Evolutionary conservation across 2,329 filamentous ascomycete species (phyloP).

Genomic region (Neoarthrinium moseri): DNA sequence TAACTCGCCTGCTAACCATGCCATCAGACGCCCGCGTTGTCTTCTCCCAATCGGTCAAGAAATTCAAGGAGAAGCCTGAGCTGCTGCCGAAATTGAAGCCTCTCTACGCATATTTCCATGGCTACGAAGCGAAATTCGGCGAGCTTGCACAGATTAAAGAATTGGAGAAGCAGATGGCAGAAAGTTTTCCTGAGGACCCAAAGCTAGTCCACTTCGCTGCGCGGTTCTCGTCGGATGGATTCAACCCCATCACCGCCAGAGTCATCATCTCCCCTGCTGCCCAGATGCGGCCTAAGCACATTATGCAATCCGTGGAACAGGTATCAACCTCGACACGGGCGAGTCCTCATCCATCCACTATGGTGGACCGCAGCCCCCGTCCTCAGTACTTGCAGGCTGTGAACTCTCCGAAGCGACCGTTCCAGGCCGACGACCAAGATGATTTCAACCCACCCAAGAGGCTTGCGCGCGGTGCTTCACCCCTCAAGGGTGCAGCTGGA

Average conservation of each 20-base stretch:
- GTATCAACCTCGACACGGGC: conserved; percentile 38
- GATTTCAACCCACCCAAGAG: conserved; percentile 77
- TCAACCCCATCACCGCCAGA: conserved; percentile 79
- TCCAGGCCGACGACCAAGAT: conserved; percentile 69
- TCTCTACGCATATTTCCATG: conserved; percentile 88
- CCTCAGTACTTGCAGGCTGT: conserved; percentile 45
- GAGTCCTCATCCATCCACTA: conserved; percentile 38
- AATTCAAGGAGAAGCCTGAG: conserved; percentile 75
- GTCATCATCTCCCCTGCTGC: conserved; percentile 79
- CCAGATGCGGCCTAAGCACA: conserved; percentile 68
- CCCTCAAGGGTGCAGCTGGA: conserved; percentile 86
- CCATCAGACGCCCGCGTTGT: conserved; percentile 82
- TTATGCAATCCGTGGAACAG: conserved; percentile 55
- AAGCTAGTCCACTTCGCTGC: conserved; percentile 72
- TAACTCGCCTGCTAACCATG: not conserved
- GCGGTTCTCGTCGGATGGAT: conserved; percentile 70
- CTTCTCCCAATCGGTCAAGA: conserved; percentile 90
- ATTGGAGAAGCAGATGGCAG: conserved; percentile 87
- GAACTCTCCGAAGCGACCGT: conserved; percentile 61
- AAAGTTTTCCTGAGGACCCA: conserved; percentile 88
- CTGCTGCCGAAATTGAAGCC: conserved; percentile 74
- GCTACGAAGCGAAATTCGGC: conserved; percentile 91
- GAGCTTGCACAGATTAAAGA: conserved; percentile 89
- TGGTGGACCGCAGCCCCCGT: conserved; percentile 40
- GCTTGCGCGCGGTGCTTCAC: conserved; percentile 83